Base-by-base conservation (phyloP, 805 yeast species). In the Nakazawaea ishiwadae region DNA sequence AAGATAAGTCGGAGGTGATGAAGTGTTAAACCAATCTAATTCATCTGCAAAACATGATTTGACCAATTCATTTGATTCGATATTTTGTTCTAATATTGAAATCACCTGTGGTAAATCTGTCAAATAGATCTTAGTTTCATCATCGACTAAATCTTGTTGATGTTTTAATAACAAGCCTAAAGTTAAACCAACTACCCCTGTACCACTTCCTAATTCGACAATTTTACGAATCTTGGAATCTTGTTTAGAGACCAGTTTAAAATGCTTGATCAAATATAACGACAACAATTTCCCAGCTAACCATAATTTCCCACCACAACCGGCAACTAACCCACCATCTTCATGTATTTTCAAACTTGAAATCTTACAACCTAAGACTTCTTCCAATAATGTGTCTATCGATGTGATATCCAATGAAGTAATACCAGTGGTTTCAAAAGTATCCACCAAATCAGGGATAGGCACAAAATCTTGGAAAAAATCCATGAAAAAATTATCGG, bases 291-390 rank as follows among this genome's bases (percentile, higher is more conserved):
- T 77, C 14, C 82, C 83, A 8, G 82, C 80, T 2, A 77, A 65
- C 83, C 83, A 77, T 4, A 77, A 62, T 44, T 74, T 71, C 3
- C 83, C 83, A n/a, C 83, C 83, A 54, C 82, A 77, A 2, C 83
- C 83, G 4, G 68, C 53, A 1, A 68, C 74, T 5, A 42, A 37
- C 6, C 82, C 82, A 30, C 81, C 81, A 49, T 77, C 81, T 47
- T 73, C 78, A 44, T 59, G 62, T 20, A 77, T 65, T 47, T 62
- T 52, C 23, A 74, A 53, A 1, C 62, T 61, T 1, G 60, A 60
- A 5, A 51, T 42, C 0, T 46, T 27, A 10, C 15, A 6, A 5
- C 18, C 29, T 11, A 17, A 10, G 12, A 32, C 20, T 20, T 36
- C 20, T 14, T 10, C 14, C 3, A 42, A 9, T 5, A 37, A 27